Conservation (phyloP, 2,329 filamentous ascomycete species). For the Tolypocladium pustulatum region DNA sequence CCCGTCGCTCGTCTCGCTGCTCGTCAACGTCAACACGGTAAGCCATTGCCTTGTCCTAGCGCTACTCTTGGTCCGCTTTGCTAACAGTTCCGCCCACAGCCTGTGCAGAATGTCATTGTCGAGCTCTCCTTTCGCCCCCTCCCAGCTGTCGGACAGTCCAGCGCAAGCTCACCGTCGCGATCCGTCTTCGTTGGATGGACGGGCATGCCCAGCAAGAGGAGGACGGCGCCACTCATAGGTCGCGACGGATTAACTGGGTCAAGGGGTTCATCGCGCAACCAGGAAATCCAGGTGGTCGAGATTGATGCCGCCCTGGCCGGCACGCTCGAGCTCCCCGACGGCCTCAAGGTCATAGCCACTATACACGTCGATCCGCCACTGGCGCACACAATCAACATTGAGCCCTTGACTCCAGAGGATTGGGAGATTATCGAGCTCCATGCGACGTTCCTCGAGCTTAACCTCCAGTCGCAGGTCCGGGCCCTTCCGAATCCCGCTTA, state of each 20-base stretch:
- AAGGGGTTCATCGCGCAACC: slow-evolving; percentile 53
- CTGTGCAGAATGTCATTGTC: slow-evolving; percentile 91
- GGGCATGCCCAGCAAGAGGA: slow-evolving; percentile 90
- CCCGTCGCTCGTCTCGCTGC: slow-evolving; percentile 67
- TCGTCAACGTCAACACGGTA: slow-evolving; percentile 86
- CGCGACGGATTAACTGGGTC: slow-evolving; percentile 59
- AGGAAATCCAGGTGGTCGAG: slow-evolving; percentile 70
- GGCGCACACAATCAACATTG: slow-evolving; percentile 92
- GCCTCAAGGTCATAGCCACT: slow-evolving; percentile 60
- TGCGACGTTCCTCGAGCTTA: slow-evolving; percentile 88
- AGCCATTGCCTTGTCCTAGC: slow-evolving; percentile 19
- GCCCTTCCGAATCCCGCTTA: slow-evolving; percentile 80
- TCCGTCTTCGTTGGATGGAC: slow-evolving; percentile 93
- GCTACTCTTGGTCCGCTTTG: background rate
- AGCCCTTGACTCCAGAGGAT: slow-evolving; percentile 87
- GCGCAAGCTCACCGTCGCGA: slow-evolving; percentile 40
- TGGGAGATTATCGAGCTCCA: slow-evolving; percentile 99
- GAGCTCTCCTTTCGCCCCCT: slow-evolving; percentile 65
- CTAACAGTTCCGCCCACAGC: slow-evolving; percentile 35
- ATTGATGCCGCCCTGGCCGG: slow-evolving; percentile 77
- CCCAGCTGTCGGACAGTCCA: slow-evolving; percentile 33
- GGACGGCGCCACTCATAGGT: slow-evolving; percentile 59
- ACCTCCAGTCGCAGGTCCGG: slow-evolving; percentile 85
- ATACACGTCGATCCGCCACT: slow-evolving; percentile 85
- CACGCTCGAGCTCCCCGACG: slow-evolving; percentile 66